Evolutionary conservation across 495 filamentous ascomycete species (phyloP).

Genomic region (Xylaria flabelliformis): DNA sequence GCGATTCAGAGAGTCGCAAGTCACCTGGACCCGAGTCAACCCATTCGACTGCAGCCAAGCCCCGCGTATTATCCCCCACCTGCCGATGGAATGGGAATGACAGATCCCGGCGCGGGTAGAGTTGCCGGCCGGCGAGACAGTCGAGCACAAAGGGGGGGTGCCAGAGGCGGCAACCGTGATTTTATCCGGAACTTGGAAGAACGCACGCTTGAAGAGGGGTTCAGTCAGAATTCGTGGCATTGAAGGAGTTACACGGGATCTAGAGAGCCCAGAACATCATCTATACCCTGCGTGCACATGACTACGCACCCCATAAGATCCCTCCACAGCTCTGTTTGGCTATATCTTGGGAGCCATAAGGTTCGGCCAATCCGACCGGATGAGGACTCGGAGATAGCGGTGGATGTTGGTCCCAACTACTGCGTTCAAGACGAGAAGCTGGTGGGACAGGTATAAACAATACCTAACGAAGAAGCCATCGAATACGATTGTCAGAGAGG

Average conservation of each 20-base stretch:
- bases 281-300: slow-evolving; percentile 2
- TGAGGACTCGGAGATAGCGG: not conserved
- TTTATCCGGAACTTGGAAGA: slow-evolving; percentile 96
- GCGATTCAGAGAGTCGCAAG: slow-evolving; percentile 96
- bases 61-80: slow-evolving; percentile 98
- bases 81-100: slow-evolving; percentile 73
- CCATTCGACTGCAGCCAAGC: slow-evolving; percentile 92
- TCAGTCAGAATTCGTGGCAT: slow-evolving; percentile 59
- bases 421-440: slow-evolving; percentile 2
- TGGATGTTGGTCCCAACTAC: slow-evolving; percentile 3
- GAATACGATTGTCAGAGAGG: not conserved
- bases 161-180: slow-evolving; percentile 73
- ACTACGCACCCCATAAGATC: not conserved
- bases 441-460: slow-evolving; percentile 5
- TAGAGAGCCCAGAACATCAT: slow-evolving; percentile 5
- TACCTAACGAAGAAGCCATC: slow-evolving; percentile 9
- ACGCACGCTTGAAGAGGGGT: slow-evolving; percentile 87
- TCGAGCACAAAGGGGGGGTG: slow-evolving; percentile 65
- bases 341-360: slow-evolving; percentile 2
- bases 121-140: slow-evolving; percentile 80
- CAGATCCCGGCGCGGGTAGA: slow-evolving; percentile 61
- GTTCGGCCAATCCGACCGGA: not conserved
- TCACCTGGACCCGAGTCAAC: slow-evolving; percentile 93
- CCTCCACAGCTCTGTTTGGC: slow-evolving; percentile 12
- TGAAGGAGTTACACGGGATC: slow-evolving; percentile 39